Conservation (phyloP, 2,329 filamentous ascomycete genomes). For the Colletotrichum sp. region DNA sequence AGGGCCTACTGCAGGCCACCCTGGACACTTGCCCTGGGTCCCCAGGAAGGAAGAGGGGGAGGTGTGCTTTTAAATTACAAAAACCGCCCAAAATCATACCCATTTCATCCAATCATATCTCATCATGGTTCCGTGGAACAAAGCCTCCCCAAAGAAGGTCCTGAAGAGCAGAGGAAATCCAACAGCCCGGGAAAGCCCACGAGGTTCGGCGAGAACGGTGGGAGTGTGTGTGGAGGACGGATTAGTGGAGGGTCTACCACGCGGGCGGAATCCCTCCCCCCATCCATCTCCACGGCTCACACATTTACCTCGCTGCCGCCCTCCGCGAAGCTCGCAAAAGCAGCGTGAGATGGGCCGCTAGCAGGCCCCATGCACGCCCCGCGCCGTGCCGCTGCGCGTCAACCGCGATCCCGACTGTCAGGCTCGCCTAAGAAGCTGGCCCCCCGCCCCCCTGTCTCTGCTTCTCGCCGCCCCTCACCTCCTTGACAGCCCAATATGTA, state of each 20-base stretch:
- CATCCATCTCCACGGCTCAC: background rate
- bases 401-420: slow-evolving; percentile 29
- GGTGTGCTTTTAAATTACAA: slow-evolving; percentile 48
- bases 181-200: background rate
- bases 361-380: slow-evolving; percentile 4
- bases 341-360: slow-evolving; percentile 39
- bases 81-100: slow-evolving; percentile 34
- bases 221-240: background rate
- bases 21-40: slow-evolving; percentile 28
- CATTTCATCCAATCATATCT: slow-evolving; percentile 58
- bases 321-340: slow-evolving; percentile 33
- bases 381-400: slow-evolving; percentile 28
- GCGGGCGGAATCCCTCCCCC: background rate
- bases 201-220: background rate
- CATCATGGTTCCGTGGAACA: slow-evolving; percentile 51
- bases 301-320: slow-evolving; percentile 28
- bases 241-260: background rate
- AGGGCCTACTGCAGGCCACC: slow-evolving; percentile 29
- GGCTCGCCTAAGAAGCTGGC: slow-evolving; percentile 18
- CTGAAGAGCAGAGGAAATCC: background rate
- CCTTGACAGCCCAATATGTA: slow-evolving; percentile 16
- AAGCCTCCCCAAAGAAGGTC: slow-evolving; percentile 27
- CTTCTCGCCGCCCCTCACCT: background rate
- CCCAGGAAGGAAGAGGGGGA: slow-evolving; percentile 29
- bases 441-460: slow-evolving; percentile 16